Evolutionary conservation across 352 stramenopile genomes (phyloP).

Genomic region (Pythium dissotocum): DNA sequence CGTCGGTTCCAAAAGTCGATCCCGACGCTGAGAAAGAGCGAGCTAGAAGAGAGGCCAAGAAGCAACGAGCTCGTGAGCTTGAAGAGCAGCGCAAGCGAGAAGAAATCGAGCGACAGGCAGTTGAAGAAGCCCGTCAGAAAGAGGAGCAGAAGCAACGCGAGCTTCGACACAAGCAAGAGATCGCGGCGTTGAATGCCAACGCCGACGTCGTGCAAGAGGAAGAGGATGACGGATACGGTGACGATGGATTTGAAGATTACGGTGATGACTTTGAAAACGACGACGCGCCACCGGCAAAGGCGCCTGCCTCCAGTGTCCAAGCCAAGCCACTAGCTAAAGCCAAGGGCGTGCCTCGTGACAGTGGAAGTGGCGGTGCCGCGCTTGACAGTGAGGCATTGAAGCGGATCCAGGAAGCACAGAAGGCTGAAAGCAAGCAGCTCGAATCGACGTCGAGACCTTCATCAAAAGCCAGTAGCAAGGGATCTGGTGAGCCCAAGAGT

Average conservation of each 20-base stretch:
- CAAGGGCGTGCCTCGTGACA: conserved; percentile 16
- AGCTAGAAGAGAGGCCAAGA: conserved; percentile 49
- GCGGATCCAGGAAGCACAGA: conserved; percentile 64
- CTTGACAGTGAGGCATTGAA: conserved; percentile 36
- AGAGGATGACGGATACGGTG: conserved; percentile 59
- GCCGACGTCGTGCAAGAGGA: conserved; percentile 70
- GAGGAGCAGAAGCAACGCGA: conserved; percentile 54
- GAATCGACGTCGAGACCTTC: conserved; percentile 33
- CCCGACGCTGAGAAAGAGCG: conserved; percentile 42
- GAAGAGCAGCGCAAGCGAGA: conserved; percentile 53
- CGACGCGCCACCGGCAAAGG: conserved; percentile 24
- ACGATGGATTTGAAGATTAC: conserved; percentile 71
- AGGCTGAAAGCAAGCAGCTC: conserved; percentile 60
- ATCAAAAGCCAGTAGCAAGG: conserved; percentile 9
- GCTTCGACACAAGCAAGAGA: conserved; percentile 46
- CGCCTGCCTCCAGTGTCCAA: conserved; percentile 12
- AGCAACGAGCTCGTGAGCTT: conserved; percentile 48
- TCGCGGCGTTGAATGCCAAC: conserved; percentile 65
- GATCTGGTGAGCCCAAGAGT: conserved; percentile 8
- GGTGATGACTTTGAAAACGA: conserved; percentile 59
- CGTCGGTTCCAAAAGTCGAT: conserved; percentile 35
- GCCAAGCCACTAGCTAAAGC: conserved; percentile 26
- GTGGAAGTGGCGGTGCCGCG: conserved; percentile 26
- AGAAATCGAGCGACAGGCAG: conserved; percentile 45
- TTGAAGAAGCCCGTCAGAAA: conserved; percentile 44